These are phyloP conservation scores for Aspergillus campestris DNA, from an alignment of 495 filamentous ascomycete genomes.

Conservation along the genomic window DNA sequence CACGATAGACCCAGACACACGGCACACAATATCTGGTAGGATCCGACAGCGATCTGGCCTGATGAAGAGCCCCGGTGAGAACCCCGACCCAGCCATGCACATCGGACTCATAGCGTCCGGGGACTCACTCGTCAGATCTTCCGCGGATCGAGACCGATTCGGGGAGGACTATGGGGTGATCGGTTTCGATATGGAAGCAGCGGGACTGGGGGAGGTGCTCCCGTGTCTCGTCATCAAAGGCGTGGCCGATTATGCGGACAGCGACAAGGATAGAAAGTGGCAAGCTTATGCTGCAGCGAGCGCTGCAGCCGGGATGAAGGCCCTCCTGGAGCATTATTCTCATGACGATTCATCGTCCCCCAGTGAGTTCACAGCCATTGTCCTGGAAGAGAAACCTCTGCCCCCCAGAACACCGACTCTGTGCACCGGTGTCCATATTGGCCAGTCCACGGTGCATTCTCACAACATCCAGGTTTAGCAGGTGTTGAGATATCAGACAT, in stretches of 20 bases:
- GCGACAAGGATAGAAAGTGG: slow-evolving; percentile 32
- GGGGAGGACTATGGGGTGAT: not conserved
- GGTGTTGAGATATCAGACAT: no score
- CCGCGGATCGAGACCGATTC: slow-evolving; percentile 3
- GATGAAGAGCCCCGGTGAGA: slow-evolving; percentile 1
- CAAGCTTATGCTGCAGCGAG: slow-evolving; percentile 24
- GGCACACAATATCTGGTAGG: slow-evolving; percentile 19
- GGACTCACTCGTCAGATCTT: no score
- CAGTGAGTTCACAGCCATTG: no score
- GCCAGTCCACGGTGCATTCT: no score
- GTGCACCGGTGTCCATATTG: no score
- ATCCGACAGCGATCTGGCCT: slow-evolving; percentile 13
- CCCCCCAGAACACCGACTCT: no score
- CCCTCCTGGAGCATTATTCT: not conserved
- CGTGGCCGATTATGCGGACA: slow-evolving; percentile 31
- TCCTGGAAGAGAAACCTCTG: no score
- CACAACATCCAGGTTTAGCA: no score
- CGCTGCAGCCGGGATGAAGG: slow-evolving; percentile 10
- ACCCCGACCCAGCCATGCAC: no score
- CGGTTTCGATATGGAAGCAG: not conserved
- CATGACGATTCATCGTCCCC: not conserved
- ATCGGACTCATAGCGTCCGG: no score
- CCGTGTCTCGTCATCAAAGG: slow-evolving; percentile 30
- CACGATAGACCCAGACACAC: not conserved
- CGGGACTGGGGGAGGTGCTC: slow-evolving; percentile 19